A percentile compares a stretch with the other conserved stretches of the same genome.
Evolutionary conservation across 179 eudicot genomes (phyloP).

Genomic region (Beta macrorhiza): DNA sequence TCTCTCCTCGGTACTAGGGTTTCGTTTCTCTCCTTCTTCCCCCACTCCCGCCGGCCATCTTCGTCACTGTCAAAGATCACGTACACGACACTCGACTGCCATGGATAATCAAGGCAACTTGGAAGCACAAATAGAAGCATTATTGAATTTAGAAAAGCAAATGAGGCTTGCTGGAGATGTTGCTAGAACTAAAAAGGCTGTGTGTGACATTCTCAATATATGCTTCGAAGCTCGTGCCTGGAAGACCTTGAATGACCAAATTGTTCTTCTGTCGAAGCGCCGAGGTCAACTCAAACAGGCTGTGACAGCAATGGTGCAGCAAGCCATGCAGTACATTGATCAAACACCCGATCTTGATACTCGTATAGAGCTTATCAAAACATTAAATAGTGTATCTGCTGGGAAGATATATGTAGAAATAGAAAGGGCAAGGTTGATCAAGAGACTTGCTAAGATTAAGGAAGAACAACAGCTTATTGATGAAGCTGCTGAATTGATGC

Average conservation of each 20-base stretch:
- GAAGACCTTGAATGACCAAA: constrained; percentile 82
- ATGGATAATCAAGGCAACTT: constrained; percentile 43
- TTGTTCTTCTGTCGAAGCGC: constrained; percentile 67
- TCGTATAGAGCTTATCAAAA: constrained; percentile 84
- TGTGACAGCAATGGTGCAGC: constrained; percentile 94
- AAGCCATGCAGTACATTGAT: constrained; percentile 90
- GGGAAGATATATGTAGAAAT: constrained; percentile 99
- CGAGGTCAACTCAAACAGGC: constrained; percentile 90
- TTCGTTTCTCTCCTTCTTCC: no score
- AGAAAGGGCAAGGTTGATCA: constrained; percentile 83
- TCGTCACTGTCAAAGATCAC: no score
- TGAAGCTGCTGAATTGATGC: constrained; percentile 99
- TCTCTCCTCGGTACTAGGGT: no score
- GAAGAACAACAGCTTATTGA: constrained; percentile 88
- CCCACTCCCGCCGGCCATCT: no score
- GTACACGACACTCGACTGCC: no score
- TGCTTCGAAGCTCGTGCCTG: constrained; percentile 61
- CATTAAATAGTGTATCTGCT: constrained; percentile 87
- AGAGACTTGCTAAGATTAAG: constrained; percentile 87
- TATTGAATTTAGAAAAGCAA: constrained; percentile 87
- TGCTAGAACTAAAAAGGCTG: constrained; percentile 74
- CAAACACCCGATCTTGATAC: constrained; percentile 90
- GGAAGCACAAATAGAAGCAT: constrained; percentile 65
- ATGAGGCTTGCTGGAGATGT: constrained; percentile 82
- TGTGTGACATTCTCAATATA: background rate